phyloP scores from a whole-genome alignment of 108 stramenopile species.

The Aurantiochytrium sp. region DNA sequence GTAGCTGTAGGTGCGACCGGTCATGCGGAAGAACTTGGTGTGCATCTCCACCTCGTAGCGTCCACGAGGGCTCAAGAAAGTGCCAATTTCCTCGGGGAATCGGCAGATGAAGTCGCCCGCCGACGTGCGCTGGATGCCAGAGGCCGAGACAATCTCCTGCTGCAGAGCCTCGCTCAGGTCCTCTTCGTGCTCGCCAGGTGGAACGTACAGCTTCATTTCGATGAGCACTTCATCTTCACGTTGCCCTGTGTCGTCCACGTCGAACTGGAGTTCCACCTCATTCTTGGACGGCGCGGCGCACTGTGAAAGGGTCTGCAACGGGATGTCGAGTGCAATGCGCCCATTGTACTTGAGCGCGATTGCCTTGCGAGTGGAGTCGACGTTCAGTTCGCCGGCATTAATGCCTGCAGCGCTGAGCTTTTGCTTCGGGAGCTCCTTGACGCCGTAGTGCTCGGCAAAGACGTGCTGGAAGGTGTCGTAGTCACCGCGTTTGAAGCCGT shows the following conservation, averaged over 20 bases:
- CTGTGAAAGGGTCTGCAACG: slow-evolving; percentile 36
- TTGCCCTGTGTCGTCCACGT: slow-evolving; percentile 35
- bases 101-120: slow-evolving; percentile 77
- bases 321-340: slow-evolving; percentile 24
- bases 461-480: background rate
- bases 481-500: background rate
- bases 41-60: slow-evolving; percentile 89
- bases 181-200: slow-evolving; percentile 75
- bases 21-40: slow-evolving; percentile 69
- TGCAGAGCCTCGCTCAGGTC: slow-evolving; percentile 27
- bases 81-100: slow-evolving; percentile 79
- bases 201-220: slow-evolving; percentile 81
- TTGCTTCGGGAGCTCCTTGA: background rate
- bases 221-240: slow-evolving; percentile 44
- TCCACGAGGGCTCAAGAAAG: slow-evolving; percentile 92
- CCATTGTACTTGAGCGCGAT: background rate
- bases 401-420: background rate
- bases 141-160: slow-evolving; percentile 61
- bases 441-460: background rate
- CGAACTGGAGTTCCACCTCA: slow-evolving; percentile 52
- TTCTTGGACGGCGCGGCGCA: slow-evolving; percentile 49
- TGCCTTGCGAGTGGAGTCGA: background rate
- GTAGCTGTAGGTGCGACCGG: slow-evolving; percentile 94
- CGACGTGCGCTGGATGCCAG: slow-evolving; percentile 62
- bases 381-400: background rate